Percentiles rank a stretch among this genome's conserved stretches.
These are phyloP conservation scores for Sanghuangporus baumii DNA, from an alignment of 1,284 basidiomycete genomes.

Conservation along the genomic window DNA sequence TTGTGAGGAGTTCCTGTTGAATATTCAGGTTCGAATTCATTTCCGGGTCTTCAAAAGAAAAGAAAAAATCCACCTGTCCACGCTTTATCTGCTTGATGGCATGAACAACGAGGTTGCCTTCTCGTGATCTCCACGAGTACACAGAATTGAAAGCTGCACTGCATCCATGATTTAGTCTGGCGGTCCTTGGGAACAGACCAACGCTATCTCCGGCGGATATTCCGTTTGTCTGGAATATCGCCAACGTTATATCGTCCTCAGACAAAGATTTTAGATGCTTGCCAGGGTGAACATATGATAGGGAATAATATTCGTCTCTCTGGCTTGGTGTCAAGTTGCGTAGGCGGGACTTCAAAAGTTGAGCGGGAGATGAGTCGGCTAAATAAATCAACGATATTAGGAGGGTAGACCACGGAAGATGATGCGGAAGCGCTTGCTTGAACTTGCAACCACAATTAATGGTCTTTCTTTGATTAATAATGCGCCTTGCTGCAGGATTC, in stretches of 20 bases:
- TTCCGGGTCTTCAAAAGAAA: background rate
- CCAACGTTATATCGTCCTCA: slow-evolving; percentile 42
- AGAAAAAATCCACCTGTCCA: slow-evolving; percentile 39
- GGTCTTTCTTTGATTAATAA: slow-evolving; percentile 48
- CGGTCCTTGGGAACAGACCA: slow-evolving; percentile 57
- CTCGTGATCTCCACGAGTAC: slow-evolving; percentile 48
- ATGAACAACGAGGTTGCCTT: slow-evolving; percentile 44
- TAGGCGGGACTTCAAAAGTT: slow-evolving; percentile 35
- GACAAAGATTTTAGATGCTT: slow-evolving; percentile 28
- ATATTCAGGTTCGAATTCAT: background rate
- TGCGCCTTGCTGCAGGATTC: slow-evolving; percentile 44
- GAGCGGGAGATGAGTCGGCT: slow-evolving; percentile 41
- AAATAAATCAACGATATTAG: background rate
- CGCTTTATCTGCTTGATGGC: slow-evolving; percentile 45
- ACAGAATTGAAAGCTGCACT: slow-evolving; percentile 58
- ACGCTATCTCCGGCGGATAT: slow-evolving; percentile 45
- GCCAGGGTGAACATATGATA: slow-evolving; percentile 51
- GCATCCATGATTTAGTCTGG: slow-evolving; percentile 60
- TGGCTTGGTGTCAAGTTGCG: slow-evolving; percentile 28
- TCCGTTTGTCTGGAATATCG: slow-evolving; percentile 62
- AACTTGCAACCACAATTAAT: slow-evolving; percentile 43
- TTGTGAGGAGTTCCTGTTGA: slow-evolving; percentile 51
- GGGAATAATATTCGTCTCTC: slow-evolving; percentile 40
- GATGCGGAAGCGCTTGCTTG: slow-evolving; percentile 31
- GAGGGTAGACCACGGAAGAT: background rate